Base-by-base conservation (phyloP, 495 filamentous ascomycete genomes). In the Venustampulla echinocandica region DNA sequence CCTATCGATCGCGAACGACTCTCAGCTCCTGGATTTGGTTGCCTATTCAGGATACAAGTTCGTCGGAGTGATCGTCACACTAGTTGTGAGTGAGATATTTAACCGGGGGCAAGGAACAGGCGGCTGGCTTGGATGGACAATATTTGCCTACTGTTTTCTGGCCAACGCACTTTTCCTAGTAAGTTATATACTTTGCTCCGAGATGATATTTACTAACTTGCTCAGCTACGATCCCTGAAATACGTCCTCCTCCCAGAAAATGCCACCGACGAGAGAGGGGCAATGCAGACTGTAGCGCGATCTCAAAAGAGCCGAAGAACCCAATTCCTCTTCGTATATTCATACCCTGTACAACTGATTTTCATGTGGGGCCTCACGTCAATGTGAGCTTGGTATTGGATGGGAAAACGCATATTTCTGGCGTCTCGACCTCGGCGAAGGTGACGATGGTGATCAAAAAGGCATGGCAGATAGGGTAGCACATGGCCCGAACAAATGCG, bases 11-110 rank as follows among this genome's bases (percentile, higher is more conserved):
- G 88, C 81, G 58, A 90, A 90, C 57, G 84, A 71, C 45, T 76
- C 73, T 27, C 92, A 97, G 64, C 71, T 99, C 18, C 73, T 96
- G 47, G 92, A 99, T 54, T 64, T 99, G 27, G 79, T 97, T 30
- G 92, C 93, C 2, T 99, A 99, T 62, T 90, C 84, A 4, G 93
- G 93, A 10, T 99, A 99, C 65, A 99, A 99, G 67, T 99, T 97
- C 56, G 92, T 97, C 32, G 92, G 92, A 7, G 87, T 93, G 44
- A 97, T 96, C 52, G 73, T 84, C 41, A 95, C 86, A 2, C 74
- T 96, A 36, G 68, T 84, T 22, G 65, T 88, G 1, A 80, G 85
- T 4, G 86, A 90, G 65, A 70, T 86, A 15, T 60, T 89, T 34
- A 90, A 80, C 41, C 77, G 80, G 0, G 85, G 85, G 13, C 74